Conservation (phyloP, 352 stramenopile species). For the Thraustotheca clavata region DNA sequence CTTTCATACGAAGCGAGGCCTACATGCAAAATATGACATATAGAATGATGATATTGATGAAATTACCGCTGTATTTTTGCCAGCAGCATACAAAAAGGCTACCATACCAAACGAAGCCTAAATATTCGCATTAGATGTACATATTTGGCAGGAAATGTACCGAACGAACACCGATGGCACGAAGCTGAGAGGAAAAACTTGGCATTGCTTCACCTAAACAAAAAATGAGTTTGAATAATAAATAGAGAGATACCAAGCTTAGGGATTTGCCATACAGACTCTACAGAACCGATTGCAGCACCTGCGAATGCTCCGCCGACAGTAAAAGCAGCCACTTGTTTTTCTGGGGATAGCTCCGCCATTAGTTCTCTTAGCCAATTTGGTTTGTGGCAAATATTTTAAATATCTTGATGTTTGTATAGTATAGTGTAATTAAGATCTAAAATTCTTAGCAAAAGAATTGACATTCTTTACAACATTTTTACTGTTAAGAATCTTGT, state of each 20-base stretch:
- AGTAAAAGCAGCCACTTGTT: slow-evolving; percentile 19
- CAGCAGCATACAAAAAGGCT: slow-evolving; percentile 52
- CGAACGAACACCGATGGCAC: slow-evolving; percentile 66
- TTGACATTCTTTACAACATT: too few relatives aligned
- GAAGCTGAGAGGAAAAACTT: slow-evolving; percentile 72
- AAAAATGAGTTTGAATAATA: neutral
- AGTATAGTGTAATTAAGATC: neutral
- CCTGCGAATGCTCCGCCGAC: slow-evolving; percentile 72
- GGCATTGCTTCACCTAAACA: slow-evolving; percentile 57
- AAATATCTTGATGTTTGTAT: slow-evolving; percentile 2
- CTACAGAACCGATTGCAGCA: slow-evolving; percentile 52
- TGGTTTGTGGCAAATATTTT: neutral
- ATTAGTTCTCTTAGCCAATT: slow-evolving; percentile 14
- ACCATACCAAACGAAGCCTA: slow-evolving; percentile 68
- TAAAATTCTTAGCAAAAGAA: too few relatives aligned
- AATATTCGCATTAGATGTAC: neutral
- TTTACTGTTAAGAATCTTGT: too few relatives aligned
- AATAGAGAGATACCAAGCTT: slow-evolving; percentile 50
- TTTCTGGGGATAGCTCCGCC: slow-evolving; percentile 1
- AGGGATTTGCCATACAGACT: slow-evolving; percentile 82
- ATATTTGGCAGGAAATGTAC: slow-evolving; percentile 27
- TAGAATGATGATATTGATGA: too few relatives aligned
- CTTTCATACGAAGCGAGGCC: slow-evolving; percentile 57
- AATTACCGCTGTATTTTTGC: slow-evolving; percentile 45
- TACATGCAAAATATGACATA: slow-evolving; percentile 15